Percentiles rank a stretch among this genome's conserved stretches.
Evolutionary conservation across 345 rosid species (phyloP).

Genomic region (Eucalyptus globulus): DNA sequence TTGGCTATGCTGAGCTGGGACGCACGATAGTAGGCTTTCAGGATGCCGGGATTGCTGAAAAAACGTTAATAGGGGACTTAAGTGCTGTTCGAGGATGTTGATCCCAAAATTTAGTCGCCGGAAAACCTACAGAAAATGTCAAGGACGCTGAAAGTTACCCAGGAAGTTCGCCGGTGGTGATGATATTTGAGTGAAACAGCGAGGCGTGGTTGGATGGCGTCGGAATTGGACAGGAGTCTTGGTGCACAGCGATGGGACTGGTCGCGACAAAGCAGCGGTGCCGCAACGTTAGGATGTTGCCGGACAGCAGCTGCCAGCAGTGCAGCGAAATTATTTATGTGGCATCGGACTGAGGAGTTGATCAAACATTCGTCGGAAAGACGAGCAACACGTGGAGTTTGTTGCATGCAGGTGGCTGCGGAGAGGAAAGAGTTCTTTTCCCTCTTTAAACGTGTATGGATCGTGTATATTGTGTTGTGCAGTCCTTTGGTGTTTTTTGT

Average conservation of each 20-base stretch:
- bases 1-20: not conserved
- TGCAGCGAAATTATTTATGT: not conserved
- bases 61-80: not conserved
- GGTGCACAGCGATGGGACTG: too few relatives aligned
- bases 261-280: too few relatives aligned
- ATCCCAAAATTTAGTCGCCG: not conserved
- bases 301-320: not conserved
- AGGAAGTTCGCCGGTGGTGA: too few relatives aligned
- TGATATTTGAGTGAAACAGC: too few relatives aligned
- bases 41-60: not conserved
- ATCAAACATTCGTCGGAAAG: not conserved
- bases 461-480: not conserved
- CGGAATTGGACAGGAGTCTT: too few relatives aligned
- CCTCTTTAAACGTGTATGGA: not conserved
- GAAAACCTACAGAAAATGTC: too few relatives aligned
- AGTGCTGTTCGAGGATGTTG: not conserved
- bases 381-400: not conserved
- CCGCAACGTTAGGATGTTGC: not conserved
- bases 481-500: not conserved
- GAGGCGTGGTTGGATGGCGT: too few relatives aligned
- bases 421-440: not conserved
- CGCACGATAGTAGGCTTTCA: not conserved
- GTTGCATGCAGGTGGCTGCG: not conserved
- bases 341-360: not conserved
- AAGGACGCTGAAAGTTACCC: too few relatives aligned